A percentile compares a stretch with the other conserved stretches of the same genome.
These are phyloP conservation scores for Didymella glomerata DNA, from an alignment of 2,329 filamentous ascomycete species.

Conservation along the genomic window DNA sequence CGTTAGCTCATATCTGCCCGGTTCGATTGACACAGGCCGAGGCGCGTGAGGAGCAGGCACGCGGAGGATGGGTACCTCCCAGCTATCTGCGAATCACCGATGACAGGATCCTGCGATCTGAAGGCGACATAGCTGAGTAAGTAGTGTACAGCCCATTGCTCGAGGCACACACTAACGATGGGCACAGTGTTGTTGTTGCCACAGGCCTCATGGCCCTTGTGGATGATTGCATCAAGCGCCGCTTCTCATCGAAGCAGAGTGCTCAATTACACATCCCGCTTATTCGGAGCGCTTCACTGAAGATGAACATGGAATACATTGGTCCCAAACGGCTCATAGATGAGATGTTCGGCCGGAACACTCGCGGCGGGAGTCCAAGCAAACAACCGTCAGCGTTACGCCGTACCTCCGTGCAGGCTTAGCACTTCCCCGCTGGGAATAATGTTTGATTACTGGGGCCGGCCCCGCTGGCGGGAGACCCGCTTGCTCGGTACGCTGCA, in stretches of 20 bases:
- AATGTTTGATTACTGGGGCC: conserved; percentile 28
- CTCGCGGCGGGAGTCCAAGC: conserved; percentile 31
- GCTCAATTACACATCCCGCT: conserved; percentile 63
- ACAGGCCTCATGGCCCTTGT: conserved; percentile 89
- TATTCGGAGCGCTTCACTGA: conserved; percentile 59
- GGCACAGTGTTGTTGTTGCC: conserved; percentile 78
- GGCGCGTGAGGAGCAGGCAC: conserved; percentile 73
- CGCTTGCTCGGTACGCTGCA: conserved; percentile 30
- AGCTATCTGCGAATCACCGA: conserved; percentile 92
- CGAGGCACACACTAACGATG: conserved; percentile 26
- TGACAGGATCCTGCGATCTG: conserved; percentile 69
- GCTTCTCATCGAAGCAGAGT: conserved; percentile 69
- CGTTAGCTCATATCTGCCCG: conserved; percentile 85
- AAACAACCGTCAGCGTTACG: conserved; percentile 42
- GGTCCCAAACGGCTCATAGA: conserved; percentile 69
- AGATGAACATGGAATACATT: conserved; percentile 68
- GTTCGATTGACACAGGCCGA: conserved; percentile 77
- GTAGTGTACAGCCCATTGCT: conserved; percentile 44
- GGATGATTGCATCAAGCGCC: conserved; percentile 87
- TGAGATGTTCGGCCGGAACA: conserved; percentile 66
- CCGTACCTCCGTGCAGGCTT: conserved; percentile 28
- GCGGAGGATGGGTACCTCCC: conserved; percentile 89
- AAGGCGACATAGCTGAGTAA: conserved; percentile 89
- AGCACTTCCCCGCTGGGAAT: conserved; percentile 14
- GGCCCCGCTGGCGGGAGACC: conserved; percentile 25